A percentile compares a stretch with the other conserved stretches of the same genome.
phyloP scores from a whole-genome alignment of 2,329 filamentous ascomycete genomes.

The Pestalotiopsis sp. region DNA sequence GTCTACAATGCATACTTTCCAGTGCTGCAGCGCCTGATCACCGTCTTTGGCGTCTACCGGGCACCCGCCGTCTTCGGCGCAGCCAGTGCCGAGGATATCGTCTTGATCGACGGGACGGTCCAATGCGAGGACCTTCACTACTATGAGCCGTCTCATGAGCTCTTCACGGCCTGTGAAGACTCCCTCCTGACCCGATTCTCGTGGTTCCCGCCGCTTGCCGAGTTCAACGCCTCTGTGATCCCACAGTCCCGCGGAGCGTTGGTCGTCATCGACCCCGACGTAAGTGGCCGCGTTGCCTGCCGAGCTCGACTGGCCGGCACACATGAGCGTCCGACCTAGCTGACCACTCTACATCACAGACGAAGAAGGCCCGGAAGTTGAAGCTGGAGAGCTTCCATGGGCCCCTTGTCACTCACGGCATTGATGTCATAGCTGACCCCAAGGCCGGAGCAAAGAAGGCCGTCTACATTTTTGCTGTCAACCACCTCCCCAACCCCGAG shows the following conservation, averaged over 20 bases:
- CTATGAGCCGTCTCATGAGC: constrained; percentile 44
- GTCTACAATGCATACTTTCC: constrained; percentile 10
- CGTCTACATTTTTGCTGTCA: constrained; percentile 63
- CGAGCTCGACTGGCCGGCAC: not conserved
- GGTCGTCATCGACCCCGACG: constrained; percentile 54
- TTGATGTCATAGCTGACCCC: constrained; percentile 59
- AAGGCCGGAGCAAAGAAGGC: constrained; percentile 34
- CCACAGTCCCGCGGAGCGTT: constrained; percentile 44
- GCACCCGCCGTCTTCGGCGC: constrained; percentile 20
- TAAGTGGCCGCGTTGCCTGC: constrained; percentile 36
- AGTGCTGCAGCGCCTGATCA: constrained; percentile 8
- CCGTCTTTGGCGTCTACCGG: constrained; percentile 21
- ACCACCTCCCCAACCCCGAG: constrained; percentile 56
- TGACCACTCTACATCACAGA: constrained; percentile 34
- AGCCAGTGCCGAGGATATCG: constrained; percentile 30
- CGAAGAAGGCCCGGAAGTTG: constrained; percentile 46
- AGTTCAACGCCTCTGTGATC: constrained; percentile 38
- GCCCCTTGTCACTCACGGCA: constrained; percentile 61
- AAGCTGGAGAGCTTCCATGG: constrained; percentile 52
- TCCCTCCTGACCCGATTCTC: constrained; percentile 38
- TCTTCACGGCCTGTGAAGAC: constrained; percentile 62
- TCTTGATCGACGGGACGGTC: constrained; percentile 51
- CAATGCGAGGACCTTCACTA: constrained; percentile 65
- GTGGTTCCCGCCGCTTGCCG: constrained; percentile 55
- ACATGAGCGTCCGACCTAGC: not conserved